Conservation (phyloP, 768 basidiomycete genomes). For the Strobilomyces confusus region DNA sequence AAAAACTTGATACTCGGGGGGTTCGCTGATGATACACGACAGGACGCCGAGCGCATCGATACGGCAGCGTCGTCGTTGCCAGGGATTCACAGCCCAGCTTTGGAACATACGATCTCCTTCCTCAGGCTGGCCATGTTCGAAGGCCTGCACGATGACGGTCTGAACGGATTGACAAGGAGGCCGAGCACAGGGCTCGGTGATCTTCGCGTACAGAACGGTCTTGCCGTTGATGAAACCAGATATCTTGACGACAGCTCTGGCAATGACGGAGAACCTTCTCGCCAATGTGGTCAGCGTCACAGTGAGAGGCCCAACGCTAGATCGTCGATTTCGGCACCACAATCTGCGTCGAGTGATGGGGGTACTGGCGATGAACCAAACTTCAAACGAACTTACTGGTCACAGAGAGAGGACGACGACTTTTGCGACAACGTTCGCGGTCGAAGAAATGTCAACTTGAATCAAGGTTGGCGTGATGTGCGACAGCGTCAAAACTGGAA, state of each 20-base stretch:
- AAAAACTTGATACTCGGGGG: slow-evolving; percentile 27
- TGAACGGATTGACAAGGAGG: slow-evolving; percentile 18
- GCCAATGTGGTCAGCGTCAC: slow-evolving; percentile 10
- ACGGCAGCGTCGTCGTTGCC: slow-evolving; percentile 28
- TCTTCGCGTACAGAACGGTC: slow-evolving; percentile 13
- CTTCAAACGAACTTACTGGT: slow-evolving; percentile 14
- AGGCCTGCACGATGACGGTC: slow-evolving; percentile 25
- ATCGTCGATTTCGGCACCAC: slow-evolving; percentile 13
- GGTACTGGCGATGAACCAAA: not conserved
- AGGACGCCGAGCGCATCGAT: slow-evolving; percentile 29
- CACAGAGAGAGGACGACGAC: slow-evolving; percentile 22
- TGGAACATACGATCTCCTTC: slow-evolving; percentile 24
- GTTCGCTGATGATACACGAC: slow-evolving; percentile 27
- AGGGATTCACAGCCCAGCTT: slow-evolving; percentile 27
- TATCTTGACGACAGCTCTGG: slow-evolving; percentile 8
- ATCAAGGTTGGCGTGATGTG: slow-evolving; percentile 21
- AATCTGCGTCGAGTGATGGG: slow-evolving; percentile 11
- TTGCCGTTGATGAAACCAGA: slow-evolving; percentile 10
- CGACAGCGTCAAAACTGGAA: slow-evolving; percentile 8
- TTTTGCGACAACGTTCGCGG: slow-evolving; percentile 22
- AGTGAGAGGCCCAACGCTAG: slow-evolving; percentile 12
- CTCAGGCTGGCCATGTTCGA: slow-evolving; percentile 24
- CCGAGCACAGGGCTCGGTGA: slow-evolving; percentile 12
- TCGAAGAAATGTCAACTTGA: slow-evolving; percentile 17
- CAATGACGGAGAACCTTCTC: slow-evolving; percentile 8